Evolutionary conservation across 1,284 basidiomycete genomes (phyloP).

Genomic region (Tausonia pullulans): DNA sequence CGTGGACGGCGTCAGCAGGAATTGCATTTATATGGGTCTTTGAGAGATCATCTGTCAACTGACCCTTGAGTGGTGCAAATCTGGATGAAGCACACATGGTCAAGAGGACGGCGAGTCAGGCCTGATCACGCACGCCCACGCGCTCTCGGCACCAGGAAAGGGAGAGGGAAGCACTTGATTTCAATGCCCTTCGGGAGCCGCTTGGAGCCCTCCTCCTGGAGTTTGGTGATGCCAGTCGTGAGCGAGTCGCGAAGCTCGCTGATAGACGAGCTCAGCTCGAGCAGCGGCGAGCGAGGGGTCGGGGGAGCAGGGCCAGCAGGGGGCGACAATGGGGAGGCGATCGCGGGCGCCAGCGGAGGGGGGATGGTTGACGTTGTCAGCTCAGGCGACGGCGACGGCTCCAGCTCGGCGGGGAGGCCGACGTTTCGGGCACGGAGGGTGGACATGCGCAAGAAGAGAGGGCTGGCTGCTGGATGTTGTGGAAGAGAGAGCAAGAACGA

Average conservation of each 20-base stretch:
- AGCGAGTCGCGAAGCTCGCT: constrained; percentile 1
- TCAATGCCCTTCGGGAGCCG: constrained; percentile 9
- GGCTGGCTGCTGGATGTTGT: too few relatives aligned
- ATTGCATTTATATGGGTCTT: not conserved
- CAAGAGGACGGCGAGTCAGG: not conserved
- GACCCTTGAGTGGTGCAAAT: constrained; percentile 17
- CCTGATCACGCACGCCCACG: too few relatives aligned
- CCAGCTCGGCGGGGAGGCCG: too few relatives aligned
- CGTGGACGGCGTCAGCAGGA: not conserved
- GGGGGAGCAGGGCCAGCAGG: too few relatives aligned
- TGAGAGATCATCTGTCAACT: not conserved
- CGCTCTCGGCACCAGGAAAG: too few relatives aligned
- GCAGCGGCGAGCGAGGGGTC: not conserved
- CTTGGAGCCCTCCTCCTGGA: not conserved
- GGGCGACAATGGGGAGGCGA: too few relatives aligned
- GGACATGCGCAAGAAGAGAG: too few relatives aligned
- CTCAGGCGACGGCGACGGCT: too few relatives aligned
- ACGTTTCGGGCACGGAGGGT: too few relatives aligned
- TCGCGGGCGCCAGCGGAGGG: too few relatives aligned
- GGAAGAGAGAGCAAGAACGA: too few relatives aligned
- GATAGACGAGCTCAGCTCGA: not conserved
- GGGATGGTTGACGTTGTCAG: too few relatives aligned
- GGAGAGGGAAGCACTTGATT: constrained; percentile 7
- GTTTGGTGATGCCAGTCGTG: constrained; percentile 1
- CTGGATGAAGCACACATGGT: not conserved